Conservation (phyloP, 345 rosid genomes). For the Pistacia atlantica region DNA sequence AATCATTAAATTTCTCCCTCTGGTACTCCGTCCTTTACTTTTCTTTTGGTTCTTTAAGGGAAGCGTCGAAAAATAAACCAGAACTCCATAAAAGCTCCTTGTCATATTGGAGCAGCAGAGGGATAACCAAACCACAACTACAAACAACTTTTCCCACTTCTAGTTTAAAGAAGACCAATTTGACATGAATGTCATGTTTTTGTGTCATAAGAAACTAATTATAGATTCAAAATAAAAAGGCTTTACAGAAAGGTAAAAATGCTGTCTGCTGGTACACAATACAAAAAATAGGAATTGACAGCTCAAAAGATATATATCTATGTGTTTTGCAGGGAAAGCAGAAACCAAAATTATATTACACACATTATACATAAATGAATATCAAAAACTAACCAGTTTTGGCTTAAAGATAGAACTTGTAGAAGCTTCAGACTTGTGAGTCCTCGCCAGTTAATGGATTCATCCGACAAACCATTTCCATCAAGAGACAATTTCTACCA, state of each 20-base stretch:
- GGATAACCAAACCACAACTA: not conserved
- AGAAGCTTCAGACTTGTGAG: slow-evolving; percentile 56
- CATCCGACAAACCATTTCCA: slow-evolving; percentile 64
- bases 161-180: not conserved
- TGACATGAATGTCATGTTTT: not conserved
- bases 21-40: not conserved
- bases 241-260: too few species aligned
- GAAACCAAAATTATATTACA: not conserved
- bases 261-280: too few species aligned
- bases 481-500: slow-evolving; percentile 66
- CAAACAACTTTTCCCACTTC: not conserved
- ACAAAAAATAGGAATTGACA: not conserved
- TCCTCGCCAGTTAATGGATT: slow-evolving; percentile 76
- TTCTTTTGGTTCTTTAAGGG: not conserved
- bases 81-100: not conserved
- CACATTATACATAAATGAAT: not conserved
- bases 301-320: too few species aligned
- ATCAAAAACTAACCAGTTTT: slow-evolving; percentile 57
- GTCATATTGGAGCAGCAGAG: not conserved
- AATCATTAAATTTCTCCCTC: slow-evolving; percentile 2
- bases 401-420: slow-evolving; percentile 61
- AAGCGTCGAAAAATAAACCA: not conserved
- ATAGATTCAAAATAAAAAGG: too few species aligned
- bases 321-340: not conserved
- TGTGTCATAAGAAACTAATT: too few species aligned